Conservation (phyloP, 345 rosid species). For the Raphanus sativus region DNA sequence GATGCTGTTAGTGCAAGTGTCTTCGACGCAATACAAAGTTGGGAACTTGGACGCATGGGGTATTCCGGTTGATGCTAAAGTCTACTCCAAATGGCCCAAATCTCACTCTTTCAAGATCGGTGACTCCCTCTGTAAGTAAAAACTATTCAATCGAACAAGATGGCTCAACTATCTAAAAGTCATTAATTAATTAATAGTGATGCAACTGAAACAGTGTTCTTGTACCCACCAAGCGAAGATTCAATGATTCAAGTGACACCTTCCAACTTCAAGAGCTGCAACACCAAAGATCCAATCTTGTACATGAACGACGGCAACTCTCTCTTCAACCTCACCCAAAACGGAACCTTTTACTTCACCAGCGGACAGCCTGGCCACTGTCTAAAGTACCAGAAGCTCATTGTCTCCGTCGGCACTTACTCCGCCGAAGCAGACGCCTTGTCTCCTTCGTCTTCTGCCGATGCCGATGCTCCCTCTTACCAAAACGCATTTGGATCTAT, state of each 20-base stretch:
- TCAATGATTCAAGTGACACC: constrained; percentile 79
- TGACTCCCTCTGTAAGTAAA: constrained; percentile 70
- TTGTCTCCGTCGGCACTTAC: constrained; percentile 60
- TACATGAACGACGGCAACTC: constrained; percentile 93
- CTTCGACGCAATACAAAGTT: constrained; percentile 56
- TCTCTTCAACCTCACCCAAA: constrained; percentile 70
- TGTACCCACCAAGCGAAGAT: constrained; percentile 98
- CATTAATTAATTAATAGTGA: background rate
- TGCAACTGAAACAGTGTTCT: constrained; percentile 58
- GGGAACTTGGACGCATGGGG: constrained; percentile 93
- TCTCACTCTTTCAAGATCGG: constrained; percentile 62
- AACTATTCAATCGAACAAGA: background rate
- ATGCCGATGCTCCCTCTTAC: constrained; percentile 65
- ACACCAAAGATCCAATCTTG: constrained; percentile 76
- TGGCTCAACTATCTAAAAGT: background rate
- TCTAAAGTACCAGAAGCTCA: constrained; percentile 80
- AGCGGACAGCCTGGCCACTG: constrained; percentile 82
- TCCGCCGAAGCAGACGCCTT: constrained; percentile 48
- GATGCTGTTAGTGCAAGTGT: constrained; percentile 46
- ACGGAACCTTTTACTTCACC: constrained; percentile 74
- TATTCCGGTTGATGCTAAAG: constrained; percentile 62
- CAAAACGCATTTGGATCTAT: constrained; percentile 73
- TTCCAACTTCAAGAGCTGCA: constrained; percentile 62
- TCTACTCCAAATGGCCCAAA: constrained; percentile 77
- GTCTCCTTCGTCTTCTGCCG: constrained; percentile 56